Evolutionary conservation across 352 stramenopile genomes (phyloP).

Genomic region (Pythium plurisporium): DNA sequence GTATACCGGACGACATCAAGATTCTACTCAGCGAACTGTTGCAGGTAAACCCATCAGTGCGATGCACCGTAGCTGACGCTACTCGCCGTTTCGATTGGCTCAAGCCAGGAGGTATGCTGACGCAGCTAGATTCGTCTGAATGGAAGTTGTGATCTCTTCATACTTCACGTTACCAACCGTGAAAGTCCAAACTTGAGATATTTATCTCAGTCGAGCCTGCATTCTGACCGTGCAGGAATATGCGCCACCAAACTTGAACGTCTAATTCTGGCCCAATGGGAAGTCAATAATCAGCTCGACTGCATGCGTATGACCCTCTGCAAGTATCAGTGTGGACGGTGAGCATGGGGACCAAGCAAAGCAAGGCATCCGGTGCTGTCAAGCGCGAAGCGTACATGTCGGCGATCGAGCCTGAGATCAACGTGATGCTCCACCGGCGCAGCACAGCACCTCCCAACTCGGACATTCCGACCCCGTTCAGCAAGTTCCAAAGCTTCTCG

Average conservation of each 20-base stretch:
- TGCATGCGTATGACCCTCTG: no score
- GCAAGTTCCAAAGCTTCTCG: conserved; percentile 41
- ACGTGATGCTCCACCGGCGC: conserved; percentile 5
- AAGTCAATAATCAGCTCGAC: background rate
- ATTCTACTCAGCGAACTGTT: conserved; percentile 6
- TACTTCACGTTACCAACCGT: no score
- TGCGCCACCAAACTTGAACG: no score
- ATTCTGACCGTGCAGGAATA: no score
- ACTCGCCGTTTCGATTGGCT: conserved; percentile 9
- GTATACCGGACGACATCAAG: conserved; percentile 10
- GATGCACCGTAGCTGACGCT: background rate
- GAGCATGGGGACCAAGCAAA: conserved; percentile 10
- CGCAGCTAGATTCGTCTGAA: background rate
- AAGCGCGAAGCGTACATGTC: conserved; percentile 17
- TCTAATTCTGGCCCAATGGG: no score
- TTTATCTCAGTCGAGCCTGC: no score
- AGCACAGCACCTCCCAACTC: conserved; percentile 11
- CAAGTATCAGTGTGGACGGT: no score
- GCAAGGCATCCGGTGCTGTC: background rate
- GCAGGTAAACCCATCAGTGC: conserved; percentile 3
- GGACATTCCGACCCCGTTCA: conserved; percentile 41
- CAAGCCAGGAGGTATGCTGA: background rate
- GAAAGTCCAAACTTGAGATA: no score
- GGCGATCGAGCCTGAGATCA: conserved; percentile 11
- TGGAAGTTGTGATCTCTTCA: conserved; percentile 14